phyloP scores from a whole-genome alignment of 352 stramenopile species.

The Poterioochromonas sp. region DNA sequence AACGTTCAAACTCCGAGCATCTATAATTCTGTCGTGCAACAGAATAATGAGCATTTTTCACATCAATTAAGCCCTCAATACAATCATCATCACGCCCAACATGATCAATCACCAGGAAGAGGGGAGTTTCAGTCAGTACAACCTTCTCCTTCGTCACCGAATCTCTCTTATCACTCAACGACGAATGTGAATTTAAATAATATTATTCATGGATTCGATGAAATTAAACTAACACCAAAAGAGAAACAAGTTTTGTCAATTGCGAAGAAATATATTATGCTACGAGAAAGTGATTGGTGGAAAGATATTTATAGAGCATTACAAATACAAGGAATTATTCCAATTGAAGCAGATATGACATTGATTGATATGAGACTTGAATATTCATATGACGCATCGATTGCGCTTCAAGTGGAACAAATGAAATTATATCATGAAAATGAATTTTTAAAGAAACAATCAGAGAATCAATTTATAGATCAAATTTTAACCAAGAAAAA shows the following conservation, averaged over 20 bases:
- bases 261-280: not conserved
- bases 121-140: too few species aligned
- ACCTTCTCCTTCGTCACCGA: too few species aligned
- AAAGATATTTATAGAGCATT: not conserved
- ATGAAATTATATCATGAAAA: constrained; percentile 23
- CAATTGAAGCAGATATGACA: constrained; percentile 20
- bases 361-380: not conserved
- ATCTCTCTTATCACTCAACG: not conserved
- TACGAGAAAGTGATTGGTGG: constrained; percentile 23
- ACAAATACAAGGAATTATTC: not conserved
- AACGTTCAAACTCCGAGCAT: too few species aligned
- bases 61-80: too few species aligned
- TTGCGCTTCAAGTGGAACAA: constrained; percentile 2
- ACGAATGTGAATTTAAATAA: too few species aligned
- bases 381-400: not conserved
- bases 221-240: not conserved
- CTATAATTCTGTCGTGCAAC: too few species aligned
- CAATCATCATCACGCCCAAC: too few species aligned
- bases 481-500: constrained; percentile 24
- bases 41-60: not conserved
- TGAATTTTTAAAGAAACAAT: not conserved
- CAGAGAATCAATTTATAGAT: not conserved
- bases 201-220: not conserved
- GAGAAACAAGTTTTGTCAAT: constrained; percentile 23
- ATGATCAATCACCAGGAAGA: too few species aligned